These are phyloP conservation scores for Leonotis leonurus DNA, from an alignment of 257 asterid species.

Conservation along the genomic window DNA sequence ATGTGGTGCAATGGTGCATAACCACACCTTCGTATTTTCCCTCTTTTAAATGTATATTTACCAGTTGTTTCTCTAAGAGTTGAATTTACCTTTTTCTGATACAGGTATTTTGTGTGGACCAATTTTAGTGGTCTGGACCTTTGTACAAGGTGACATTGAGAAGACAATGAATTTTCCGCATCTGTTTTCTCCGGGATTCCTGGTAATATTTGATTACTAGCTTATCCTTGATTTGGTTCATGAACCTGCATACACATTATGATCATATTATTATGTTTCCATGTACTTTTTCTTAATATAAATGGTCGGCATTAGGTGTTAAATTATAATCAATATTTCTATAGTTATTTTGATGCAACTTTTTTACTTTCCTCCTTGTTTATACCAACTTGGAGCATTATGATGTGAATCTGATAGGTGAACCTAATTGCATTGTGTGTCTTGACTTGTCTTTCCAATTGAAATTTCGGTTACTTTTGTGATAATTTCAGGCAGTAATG, in stretches of 20 bases:
- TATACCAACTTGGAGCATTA: not conserved
- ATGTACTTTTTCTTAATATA: not conserved
- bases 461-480: not conserved
- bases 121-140: conserved; percentile 59
- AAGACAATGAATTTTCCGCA: conserved; percentile 50
- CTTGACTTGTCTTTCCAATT: not conserved
- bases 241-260: too few relatives aligned
- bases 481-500: conserved; percentile 60
- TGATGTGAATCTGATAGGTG: not conserved
- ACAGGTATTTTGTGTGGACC: conserved; percentile 59
- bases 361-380: not conserved
- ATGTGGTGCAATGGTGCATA: conserved; percentile 94
- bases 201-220: conserved; percentile 41
- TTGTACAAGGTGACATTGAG: conserved; percentile 63
- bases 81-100: not conserved
- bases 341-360: not conserved
- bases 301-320: not conserved
- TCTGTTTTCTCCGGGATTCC: conserved; percentile 75
- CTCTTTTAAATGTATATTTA: conserved; percentile 1
- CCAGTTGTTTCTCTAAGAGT: not conserved
- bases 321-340: not conserved
- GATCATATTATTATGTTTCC: not conserved
- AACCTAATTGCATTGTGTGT: too few relatives aligned
- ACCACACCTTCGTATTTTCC: not conserved
- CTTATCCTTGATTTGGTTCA: not conserved